These are phyloP conservation scores for Paecilomyces niveus DNA, from an alignment of 2,329 filamentous ascomycete species.

Conservation along the genomic window DNA sequence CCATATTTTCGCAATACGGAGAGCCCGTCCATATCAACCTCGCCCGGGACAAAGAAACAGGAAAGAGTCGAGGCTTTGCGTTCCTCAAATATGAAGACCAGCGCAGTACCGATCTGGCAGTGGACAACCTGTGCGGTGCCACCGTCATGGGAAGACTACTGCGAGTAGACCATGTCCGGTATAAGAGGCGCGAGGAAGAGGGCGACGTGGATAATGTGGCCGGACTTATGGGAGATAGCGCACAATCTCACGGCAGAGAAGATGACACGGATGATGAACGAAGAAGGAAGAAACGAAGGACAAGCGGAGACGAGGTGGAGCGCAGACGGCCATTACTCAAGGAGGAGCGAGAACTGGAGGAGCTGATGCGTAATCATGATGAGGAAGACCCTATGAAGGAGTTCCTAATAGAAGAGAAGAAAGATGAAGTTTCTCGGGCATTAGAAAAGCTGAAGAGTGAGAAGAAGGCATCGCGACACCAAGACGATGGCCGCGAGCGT, in stretches of 20 bases:
- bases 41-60: constrained; percentile 88
- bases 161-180: constrained; percentile 86
- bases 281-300: constrained; percentile 22
- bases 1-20: constrained; percentile 95
- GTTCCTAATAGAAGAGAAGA: constrained; percentile 84
- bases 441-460: constrained; percentile 48
- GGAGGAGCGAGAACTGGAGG: constrained; percentile 73
- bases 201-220: constrained; percentile 45
- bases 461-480: constrained; percentile 31
- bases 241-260: constrained; percentile 19
- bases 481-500: constrained; percentile 30
- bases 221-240: constrained; percentile 40
- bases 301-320: constrained; percentile 41
- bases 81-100: constrained; percentile 99
- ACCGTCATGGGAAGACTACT: constrained; percentile 73
- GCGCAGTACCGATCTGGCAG: constrained; percentile 87
- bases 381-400: constrained; percentile 98
- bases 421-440: constrained; percentile 73
- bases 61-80: constrained; percentile 88
- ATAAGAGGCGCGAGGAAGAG: constrained; percentile 75
- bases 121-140: constrained; percentile 89
- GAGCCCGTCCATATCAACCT: constrained; percentile 92
- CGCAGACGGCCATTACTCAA: constrained; percentile 58
- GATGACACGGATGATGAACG: constrained; percentile 27
- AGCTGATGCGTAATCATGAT: constrained; percentile 71